These are phyloP conservation scores for Aspergillus versicolor DNA, from an alignment of 2,329 filamentous ascomycete genomes.

Conservation along the genomic window DNA sequence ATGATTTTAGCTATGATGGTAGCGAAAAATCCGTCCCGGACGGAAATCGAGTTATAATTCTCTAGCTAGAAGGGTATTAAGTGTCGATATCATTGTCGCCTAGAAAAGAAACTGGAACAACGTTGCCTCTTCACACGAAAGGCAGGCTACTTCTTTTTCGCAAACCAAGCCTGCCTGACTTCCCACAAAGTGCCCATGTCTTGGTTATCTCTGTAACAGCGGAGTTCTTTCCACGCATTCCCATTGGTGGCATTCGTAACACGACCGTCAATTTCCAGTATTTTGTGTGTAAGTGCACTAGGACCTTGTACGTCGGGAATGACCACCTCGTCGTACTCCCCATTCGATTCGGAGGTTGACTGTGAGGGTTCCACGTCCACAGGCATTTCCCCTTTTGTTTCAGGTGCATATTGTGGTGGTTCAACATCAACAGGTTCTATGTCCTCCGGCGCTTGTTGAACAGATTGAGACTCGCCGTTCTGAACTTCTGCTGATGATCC, in stretches of 20 bases:
- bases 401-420: no score
- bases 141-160: conserved; percentile 21
- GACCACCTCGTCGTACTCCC: conserved; percentile 23
- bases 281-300: conserved; percentile 30
- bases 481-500: not conserved
- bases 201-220: conserved; percentile 45
- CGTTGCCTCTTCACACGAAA: not conserved
- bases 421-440: not conserved
- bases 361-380: not conserved
- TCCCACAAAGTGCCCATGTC: conserved; percentile 49
- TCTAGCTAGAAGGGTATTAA: not conserved
- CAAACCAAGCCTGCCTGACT: conserved; percentile 41
- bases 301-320: conserved; percentile 31
- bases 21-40: not conserved
- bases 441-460: not conserved
- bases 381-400: not conserved
- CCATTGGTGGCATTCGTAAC: conserved; percentile 28
- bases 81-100: not conserved
- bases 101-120: not conserved
- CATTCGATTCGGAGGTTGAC: not conserved
- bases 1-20: not conserved
- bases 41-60: not conserved
- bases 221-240: conserved; percentile 47
- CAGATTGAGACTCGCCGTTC: not conserved
- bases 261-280: conserved; percentile 43